These are phyloP conservation scores for Aspergillus ruber DNA, from an alignment of 2,329 filamentous ascomycete species.

Conservation along the genomic window DNA sequence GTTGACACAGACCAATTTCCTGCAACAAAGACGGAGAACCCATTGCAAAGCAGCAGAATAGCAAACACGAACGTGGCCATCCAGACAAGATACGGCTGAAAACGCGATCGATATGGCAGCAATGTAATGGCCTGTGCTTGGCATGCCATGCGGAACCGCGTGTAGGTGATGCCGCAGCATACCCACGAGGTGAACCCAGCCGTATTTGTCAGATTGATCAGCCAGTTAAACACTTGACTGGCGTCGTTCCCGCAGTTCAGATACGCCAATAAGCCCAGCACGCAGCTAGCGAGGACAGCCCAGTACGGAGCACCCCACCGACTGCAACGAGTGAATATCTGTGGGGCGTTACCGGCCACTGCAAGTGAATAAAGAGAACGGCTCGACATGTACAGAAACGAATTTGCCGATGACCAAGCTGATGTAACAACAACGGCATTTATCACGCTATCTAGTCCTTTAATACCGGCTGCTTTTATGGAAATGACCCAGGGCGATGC, in stretches of 20 bases:
- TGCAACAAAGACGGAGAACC: slow-evolving; percentile 37
- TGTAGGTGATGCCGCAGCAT: slow-evolving; percentile 53
- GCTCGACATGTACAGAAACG: slow-evolving; percentile 51
- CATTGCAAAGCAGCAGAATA: slow-evolving; percentile 3
- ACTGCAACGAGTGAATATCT: slow-evolving; percentile 36
- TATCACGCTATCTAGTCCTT: slow-evolving; percentile 61
- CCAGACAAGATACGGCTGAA: slow-evolving; percentile 48
- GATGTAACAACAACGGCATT: slow-evolving; percentile 69
- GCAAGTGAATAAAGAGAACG: slow-evolving; percentile 47
- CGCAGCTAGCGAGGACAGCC: slow-evolving; percentile 37
- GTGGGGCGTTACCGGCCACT: slow-evolving; percentile 31
- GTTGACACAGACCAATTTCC: slow-evolving; percentile 52
- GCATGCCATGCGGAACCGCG: slow-evolving; percentile 49
- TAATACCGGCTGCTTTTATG: slow-evolving; percentile 60
- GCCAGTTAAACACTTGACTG: slow-evolving; percentile 57
- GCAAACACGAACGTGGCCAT: neutral
- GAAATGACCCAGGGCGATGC: slow-evolving; percentile 62
- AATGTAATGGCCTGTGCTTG: slow-evolving; percentile 32
- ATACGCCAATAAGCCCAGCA: slow-evolving; percentile 29
- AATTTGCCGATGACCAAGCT: slow-evolving; percentile 63
- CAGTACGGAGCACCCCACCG: slow-evolving; percentile 49
- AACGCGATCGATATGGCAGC: slow-evolving; percentile 43
- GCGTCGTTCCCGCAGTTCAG: neutral
- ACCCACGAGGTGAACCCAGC: slow-evolving; percentile 63
- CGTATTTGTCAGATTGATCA: slow-evolving; percentile 60